A percentile compares a stretch with the other conserved stretches of the same genome.
These are phyloP conservation scores for Zygotorulaspora mrakii DNA, from an alignment of 1,139 yeast species.

Conservation along the genomic window DNA sequence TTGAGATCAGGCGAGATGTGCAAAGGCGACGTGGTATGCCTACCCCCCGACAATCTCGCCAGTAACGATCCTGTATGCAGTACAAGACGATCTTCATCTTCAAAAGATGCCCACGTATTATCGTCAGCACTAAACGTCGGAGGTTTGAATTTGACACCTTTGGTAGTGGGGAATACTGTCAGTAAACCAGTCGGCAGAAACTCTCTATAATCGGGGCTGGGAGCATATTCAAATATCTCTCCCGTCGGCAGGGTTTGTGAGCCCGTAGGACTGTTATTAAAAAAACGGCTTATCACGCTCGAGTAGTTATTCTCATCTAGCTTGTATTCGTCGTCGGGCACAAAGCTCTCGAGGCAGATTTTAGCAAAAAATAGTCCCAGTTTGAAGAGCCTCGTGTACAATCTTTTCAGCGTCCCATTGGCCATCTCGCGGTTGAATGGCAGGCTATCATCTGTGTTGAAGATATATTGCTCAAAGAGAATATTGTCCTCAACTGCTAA, in stretches of 20 bases:
- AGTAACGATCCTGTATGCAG: conserved; percentile 31
- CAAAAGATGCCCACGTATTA: conserved; percentile 26
- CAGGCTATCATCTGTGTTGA: conserved; percentile 19
- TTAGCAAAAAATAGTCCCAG: conserved; percentile 26
- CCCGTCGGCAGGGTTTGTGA: conserved; percentile 16
- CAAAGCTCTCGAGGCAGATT: conserved; percentile 23
- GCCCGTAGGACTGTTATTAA: conserved; percentile 8
- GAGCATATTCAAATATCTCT: conserved; percentile 23
- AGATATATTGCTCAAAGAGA: conserved; percentile 30
- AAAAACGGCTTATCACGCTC: conserved; percentile 24
- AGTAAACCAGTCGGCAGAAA: conserved; percentile 26
- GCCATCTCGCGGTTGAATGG: conserved; percentile 18
- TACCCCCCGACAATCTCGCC: conserved; percentile 23
- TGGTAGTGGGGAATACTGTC: conserved; percentile 29
- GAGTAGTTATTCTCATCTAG: conserved; percentile 13
- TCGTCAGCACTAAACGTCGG: conserved; percentile 24
- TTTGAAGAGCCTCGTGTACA: conserved; percentile 23
- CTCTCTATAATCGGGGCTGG: conserved; percentile 18
- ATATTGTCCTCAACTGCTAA: conserved; percentile 17
- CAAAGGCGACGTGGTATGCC: conserved; percentile 27
- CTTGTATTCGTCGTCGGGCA: conserved; percentile 3
- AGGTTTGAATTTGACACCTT: conserved; percentile 27
- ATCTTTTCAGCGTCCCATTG: conserved; percentile 16
- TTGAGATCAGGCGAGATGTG: conserved; percentile 22
- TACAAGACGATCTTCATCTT: conserved; percentile 31